A percentile compares a stretch with the other conserved stretches of the same genome.
Conservation (phyloP, 225 moss, liverwort and hornwort genomes). For the Sphagnum contortum region DNA sequence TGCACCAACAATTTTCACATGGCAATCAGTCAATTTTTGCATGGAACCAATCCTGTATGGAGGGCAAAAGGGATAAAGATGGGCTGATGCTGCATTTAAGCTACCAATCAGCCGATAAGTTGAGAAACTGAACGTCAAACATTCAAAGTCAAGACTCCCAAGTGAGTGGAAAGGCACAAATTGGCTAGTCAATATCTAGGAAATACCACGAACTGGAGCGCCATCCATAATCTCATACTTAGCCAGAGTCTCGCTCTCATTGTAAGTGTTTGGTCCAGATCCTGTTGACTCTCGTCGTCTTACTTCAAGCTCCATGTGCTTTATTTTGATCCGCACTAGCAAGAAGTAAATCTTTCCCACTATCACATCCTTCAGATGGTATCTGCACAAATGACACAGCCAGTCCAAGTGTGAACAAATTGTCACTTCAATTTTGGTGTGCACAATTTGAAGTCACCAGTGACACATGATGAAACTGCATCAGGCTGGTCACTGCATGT, state of each 20-base stretch:
- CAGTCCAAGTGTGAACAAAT: neutral
- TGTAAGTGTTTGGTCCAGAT: conserved; percentile 95
- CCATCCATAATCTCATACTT: conserved; percentile 99
- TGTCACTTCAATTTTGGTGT: too few relatives aligned
- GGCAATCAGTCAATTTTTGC: neutral
- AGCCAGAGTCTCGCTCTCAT: conserved; percentile 97
- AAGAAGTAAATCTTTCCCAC: conserved; percentile 98
- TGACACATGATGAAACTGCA: too few relatives aligned
- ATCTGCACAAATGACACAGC: conserved; percentile 25
- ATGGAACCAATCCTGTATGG: neutral
- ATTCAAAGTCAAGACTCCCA: too few relatives aligned
- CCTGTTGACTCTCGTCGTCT: conserved; percentile 96
- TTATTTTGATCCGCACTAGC: conserved; percentile 97
- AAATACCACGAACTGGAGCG: conserved; percentile 94
- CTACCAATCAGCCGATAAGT: too few relatives aligned
- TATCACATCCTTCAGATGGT: conserved; percentile 95
- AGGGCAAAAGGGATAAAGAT: neutral
- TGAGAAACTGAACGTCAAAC: too few relatives aligned
- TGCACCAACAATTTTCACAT: conserved; percentile 15
- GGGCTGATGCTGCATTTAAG: too few relatives aligned
- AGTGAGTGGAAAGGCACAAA: too few relatives aligned
- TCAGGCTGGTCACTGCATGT: too few relatives aligned
- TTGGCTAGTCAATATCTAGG: neutral
- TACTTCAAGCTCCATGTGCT: conserved; percentile 99
- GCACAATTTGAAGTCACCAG: too few relatives aligned